These are phyloP conservation scores for Leccinum uliginosum DNA, from an alignment of 768 basidiomycete genomes.

Conservation along the genomic window DNA sequence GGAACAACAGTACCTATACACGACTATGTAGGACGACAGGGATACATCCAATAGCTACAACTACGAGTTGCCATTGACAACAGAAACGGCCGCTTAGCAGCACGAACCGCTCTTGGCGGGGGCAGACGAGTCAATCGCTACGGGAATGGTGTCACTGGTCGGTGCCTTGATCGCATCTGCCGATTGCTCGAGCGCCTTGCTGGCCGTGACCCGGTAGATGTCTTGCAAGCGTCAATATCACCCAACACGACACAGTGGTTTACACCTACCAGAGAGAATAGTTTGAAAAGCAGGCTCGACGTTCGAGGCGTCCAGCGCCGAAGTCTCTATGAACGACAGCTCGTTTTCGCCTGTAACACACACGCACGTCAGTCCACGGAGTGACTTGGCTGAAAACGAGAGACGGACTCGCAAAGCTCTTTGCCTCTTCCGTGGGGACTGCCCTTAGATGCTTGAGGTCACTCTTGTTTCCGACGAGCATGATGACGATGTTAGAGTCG, in stretches of 20 bases:
- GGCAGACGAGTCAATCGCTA: slow-evolving; percentile 61
- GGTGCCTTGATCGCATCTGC: slow-evolving; percentile 74
- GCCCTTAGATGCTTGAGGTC: slow-evolving; percentile 97
- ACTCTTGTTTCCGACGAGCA: slow-evolving; percentile 98
- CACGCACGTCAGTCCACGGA: not conserved
- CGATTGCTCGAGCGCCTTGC: slow-evolving; percentile 88
- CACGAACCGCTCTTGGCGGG: slow-evolving; percentile 55
- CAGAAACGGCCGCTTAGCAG: slow-evolving; percentile 40
- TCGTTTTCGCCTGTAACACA: slow-evolving; percentile 74
- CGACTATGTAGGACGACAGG: slow-evolving; percentile 9
- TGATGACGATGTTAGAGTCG: slow-evolving; percentile 89
- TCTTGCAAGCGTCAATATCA: slow-evolving; percentile 44
- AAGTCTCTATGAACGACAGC: slow-evolving; percentile 96
- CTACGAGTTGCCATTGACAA: slow-evolving; percentile 4
- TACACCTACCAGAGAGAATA: slow-evolving; percentile 76
- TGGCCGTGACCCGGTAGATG: slow-evolving; percentile 96
- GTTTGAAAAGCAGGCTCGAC: slow-evolving; percentile 98
- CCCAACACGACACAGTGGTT: not conserved
- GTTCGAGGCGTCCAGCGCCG: slow-evolving; percentile 98
- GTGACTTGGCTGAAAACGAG: not conserved
- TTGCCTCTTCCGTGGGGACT: slow-evolving; percentile 97
- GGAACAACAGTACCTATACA: slow-evolving; percentile 26
- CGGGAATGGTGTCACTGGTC: slow-evolving; percentile 79
- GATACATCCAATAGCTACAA: not conserved
- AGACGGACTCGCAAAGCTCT: slow-evolving; percentile 76